Base-by-base conservation (phyloP, 1,139 yeast species). In the Candida albicans region DNA sequence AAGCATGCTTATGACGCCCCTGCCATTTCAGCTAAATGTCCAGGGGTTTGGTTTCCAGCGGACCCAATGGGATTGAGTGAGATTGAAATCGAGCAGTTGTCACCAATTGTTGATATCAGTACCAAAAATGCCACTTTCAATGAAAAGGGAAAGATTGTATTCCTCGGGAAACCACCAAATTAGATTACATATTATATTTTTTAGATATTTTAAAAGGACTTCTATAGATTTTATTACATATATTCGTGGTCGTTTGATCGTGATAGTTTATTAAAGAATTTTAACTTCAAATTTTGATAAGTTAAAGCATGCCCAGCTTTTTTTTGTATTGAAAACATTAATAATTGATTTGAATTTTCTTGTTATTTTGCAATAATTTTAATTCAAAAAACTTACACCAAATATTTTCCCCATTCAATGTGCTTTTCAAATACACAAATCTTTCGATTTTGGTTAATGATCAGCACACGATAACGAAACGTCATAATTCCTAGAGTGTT, bases 51-150 rank as follows among this genome's bases (percentile, higher is more conserved):
- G 99, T 79, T 93, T 52, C 95, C 97, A 7, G 73, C 73, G 47
- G 99, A 93, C 64, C 82, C 87, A 7, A 78, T 81, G 75, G 98
- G 98, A 0, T 76, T 88, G 58, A 84, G 96, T 3, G 65, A 75
- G 2, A 61, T 58, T 14, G 82, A 87, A 54, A 77, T 86, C 10
- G 75, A 73, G 37, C 68, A 75, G 40, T 70, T 81, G 42, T 56
- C 66, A 28, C 68, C 67, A 2, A 64, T 73, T 11, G 63, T 70
- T 31, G 68, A 72, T 15, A 81, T 85, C 39, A 71, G 80, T 44
- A 95, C 88, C 57, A 81, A 76, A 34, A 84, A 87, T 53, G 79
- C 96, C 1, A 67, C 70, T 11, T 74, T 89, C 45, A 70, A 75
- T 53, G 83, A 79, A 30, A 76, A 78, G 58, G 90, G 86, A 10